Evolutionary conservation across 2,329 filamentous ascomycete species (phyloP).

Genomic region (Endoconidiophora laricicola): DNA sequence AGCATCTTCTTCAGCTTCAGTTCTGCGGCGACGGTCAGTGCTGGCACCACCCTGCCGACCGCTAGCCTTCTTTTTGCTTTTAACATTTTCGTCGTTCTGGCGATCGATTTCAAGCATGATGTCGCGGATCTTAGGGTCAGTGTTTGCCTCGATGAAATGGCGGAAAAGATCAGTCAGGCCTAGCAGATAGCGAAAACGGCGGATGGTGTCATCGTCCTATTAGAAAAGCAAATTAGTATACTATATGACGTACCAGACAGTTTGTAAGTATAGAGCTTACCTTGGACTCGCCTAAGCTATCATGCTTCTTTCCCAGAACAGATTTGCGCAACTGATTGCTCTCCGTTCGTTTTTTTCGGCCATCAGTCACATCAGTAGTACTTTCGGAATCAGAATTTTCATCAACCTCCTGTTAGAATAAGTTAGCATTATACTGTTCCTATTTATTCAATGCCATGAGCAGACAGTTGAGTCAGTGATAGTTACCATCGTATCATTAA

Average conservation of each 20-base stretch:
- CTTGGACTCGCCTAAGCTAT: conserved; percentile 81
- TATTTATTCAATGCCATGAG: background rate
- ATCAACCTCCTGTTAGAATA: conserved; percentile 34
- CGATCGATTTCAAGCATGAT: conserved; percentile 90
- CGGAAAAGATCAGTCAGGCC: conserved; percentile 94
- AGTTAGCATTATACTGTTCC: background rate
- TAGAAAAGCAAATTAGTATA: background rate
- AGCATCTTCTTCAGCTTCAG: conserved; percentile 94
- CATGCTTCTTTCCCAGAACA: conserved; percentile 89
- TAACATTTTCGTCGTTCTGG: conserved; percentile 62
- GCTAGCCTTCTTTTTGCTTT: conserved; percentile 51
- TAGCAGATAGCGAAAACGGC: conserved; percentile 84
- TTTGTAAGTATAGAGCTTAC: conserved; percentile 28
- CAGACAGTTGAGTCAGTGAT: background rate
- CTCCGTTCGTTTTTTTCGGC: conserved; percentile 76
- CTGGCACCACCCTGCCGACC: conserved; percentile 72
- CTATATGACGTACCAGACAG: background rate
- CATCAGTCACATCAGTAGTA: conserved; percentile 52
- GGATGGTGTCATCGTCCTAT: conserved; percentile 86
- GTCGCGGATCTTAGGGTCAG: conserved; percentile 83
- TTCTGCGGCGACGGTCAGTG: conserved; percentile 64
- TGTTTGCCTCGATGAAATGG: conserved; percentile 96
- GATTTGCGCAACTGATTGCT: conserved; percentile 79
- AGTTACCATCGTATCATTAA: conserved; percentile 13
- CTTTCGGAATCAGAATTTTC: conserved; percentile 71